Percentiles rank a stretch among this genome's conserved stretches.
Conservation (phyloP, 257 asterid species). For the Fraxinus pennsylvanica region DNA sequence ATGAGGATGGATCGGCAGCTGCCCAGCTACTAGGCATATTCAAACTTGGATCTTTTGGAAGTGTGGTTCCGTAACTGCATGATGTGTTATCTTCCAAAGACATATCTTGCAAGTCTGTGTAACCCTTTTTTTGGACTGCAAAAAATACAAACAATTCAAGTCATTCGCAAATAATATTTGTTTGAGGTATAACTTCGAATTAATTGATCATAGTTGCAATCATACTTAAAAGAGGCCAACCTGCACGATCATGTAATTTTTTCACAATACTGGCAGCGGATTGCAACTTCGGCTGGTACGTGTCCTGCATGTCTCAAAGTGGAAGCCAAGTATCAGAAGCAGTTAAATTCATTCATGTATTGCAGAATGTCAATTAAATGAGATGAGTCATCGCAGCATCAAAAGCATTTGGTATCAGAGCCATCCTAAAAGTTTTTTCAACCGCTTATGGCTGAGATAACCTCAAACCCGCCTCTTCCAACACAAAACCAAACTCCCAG, state of each 20-base stretch:
- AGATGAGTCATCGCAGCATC: background rate
- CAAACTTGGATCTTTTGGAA: slow-evolving; percentile 57
- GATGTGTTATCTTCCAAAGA: slow-evolving; percentile 51
- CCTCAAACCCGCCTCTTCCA: too few relatives aligned
- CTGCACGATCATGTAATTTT: slow-evolving; percentile 67
- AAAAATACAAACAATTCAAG: slow-evolving; percentile 8
- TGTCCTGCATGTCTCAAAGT: slow-evolving; percentile 44
- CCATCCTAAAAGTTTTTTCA: too few relatives aligned
- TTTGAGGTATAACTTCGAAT: background rate
- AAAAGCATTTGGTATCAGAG: too few relatives aligned
- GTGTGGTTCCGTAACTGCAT: slow-evolving; percentile 64
- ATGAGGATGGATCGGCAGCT: slow-evolving; percentile 68
- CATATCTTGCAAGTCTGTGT: slow-evolving; percentile 53
- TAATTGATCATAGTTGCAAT: background rate
- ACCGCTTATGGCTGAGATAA: too few relatives aligned
- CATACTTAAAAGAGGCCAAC: slow-evolving; percentile 33
- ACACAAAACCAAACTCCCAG: too few relatives aligned
- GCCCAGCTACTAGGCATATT: slow-evolving; percentile 72
- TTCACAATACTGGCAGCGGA: slow-evolving; percentile 67
- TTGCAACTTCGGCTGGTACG: slow-evolving; percentile 47
- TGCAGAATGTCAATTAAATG: background rate
- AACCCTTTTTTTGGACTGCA: slow-evolving; percentile 76
- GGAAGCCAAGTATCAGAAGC: background rate
- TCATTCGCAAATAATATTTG: slow-evolving; percentile 9
- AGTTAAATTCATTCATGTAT: background rate